Percentiles rank a stretch among this genome's conserved stretches.
These are phyloP conservation scores for Sclerospora graminicola DNA, from an alignment of 352 stramenopile species.

Conservation along the genomic window DNA sequence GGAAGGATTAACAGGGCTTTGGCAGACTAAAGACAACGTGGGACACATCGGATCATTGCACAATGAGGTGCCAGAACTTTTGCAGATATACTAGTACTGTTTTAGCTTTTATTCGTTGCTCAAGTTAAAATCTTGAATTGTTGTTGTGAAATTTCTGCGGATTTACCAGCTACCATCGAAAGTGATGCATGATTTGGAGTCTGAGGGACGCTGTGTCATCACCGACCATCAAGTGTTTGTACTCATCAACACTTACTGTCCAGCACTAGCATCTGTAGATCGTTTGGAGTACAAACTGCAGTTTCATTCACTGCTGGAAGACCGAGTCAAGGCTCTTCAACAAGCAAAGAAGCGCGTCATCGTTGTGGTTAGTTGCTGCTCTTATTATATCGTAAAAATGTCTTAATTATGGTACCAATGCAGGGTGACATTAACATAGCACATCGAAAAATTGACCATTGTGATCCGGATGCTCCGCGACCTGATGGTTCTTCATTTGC, in stretches of 20 bases:
- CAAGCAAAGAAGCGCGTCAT: constrained; percentile 44
- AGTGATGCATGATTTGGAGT: constrained; percentile 50
- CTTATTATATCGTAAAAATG: background rate
- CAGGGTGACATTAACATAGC: constrained; percentile 82
- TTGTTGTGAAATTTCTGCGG: background rate
- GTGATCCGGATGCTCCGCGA: constrained; percentile 28
- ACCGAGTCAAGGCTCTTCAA: constrained; percentile 45
- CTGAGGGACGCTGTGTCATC: constrained; percentile 78
- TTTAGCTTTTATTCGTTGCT: background rate
- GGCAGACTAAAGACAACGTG: constrained; percentile 45
- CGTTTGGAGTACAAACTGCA: constrained; percentile 80
- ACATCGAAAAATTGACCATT: constrained; percentile 74
- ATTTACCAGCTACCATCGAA: constrained; percentile 35
- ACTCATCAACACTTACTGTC: constrained; percentile 86
- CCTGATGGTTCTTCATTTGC: constrained; percentile 28
- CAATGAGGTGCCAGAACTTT: constrained; percentile 21
- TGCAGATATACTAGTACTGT: background rate
- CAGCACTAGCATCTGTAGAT: constrained; percentile 51
- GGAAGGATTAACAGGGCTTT: constrained; percentile 57
- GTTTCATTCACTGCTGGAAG: constrained; percentile 64
- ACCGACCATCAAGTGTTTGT: constrained; percentile 85
- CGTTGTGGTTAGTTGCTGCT: constrained; percentile 37
- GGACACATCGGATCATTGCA: constrained; percentile 41
- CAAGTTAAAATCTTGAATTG: background rate
- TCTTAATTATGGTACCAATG: background rate